Evolutionary conservation across 352 stramenopile species (phyloP).

Genomic region (Pythium folliculosum): DNA sequence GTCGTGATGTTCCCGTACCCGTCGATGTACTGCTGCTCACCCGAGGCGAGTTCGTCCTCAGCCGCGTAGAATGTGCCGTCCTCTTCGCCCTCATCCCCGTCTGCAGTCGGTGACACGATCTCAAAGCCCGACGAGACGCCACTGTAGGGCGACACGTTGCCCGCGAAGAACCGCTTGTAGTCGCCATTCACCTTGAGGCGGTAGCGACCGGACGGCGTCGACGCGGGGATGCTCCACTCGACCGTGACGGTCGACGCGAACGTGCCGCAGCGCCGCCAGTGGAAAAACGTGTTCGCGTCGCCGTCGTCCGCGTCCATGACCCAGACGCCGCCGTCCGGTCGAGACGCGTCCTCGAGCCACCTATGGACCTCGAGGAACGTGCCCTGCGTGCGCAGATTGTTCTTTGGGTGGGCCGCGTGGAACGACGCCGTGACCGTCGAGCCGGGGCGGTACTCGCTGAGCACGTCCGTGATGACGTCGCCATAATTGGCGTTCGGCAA

Average conservation of each 20-base stretch:
- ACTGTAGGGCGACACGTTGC: slow-evolving; percentile 47
- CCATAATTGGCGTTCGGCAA: slow-evolving; percentile 49
- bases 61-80: neutral
- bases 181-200: slow-evolving; percentile 82
- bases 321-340: slow-evolving; percentile 54
- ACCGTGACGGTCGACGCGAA: slow-evolving; percentile 71
- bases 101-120: slow-evolving; percentile 27
- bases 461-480: slow-evolving; percentile 46
- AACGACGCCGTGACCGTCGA: slow-evolving; percentile 64
- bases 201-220: slow-evolving; percentile 53
- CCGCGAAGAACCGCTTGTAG: slow-evolving; percentile 68
- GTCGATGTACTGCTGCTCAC: neutral
- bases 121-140: slow-evolving; percentile 65
- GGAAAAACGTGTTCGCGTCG: slow-evolving; percentile 73
- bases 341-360: slow-evolving; percentile 49
- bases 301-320: slow-evolving; percentile 73
- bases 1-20: neutral
- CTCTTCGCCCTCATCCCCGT: slow-evolving; percentile 7
- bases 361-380: slow-evolving; percentile 82
- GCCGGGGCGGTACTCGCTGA: slow-evolving; percentile 43
- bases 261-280: slow-evolving; percentile 68
- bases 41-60: neutral
- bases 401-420: slow-evolving; percentile 80
- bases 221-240: slow-evolving; percentile 64
- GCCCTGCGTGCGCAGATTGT: slow-evolving; percentile 72